Conservation (phyloP, 805 yeast genomes). For the Metschnikowia arizonensis region DNA sequence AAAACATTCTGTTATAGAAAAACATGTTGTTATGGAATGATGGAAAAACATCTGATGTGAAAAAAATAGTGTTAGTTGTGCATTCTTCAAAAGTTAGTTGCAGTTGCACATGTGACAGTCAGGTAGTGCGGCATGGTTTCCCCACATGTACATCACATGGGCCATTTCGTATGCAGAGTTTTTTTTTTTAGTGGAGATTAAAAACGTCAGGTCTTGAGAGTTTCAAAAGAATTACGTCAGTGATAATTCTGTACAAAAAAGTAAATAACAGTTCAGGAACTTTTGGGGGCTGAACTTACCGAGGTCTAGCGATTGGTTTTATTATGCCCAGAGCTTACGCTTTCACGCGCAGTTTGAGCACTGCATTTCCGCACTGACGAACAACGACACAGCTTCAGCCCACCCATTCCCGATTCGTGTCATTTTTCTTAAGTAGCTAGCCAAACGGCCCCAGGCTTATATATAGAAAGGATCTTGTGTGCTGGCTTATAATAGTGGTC, state of each 20-base stretch:
- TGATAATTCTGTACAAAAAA: neutral
- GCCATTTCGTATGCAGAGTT: neutral
- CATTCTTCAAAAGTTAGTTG: neutral
- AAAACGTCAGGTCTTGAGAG: no score
- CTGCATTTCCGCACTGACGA: constrained; percentile 5
- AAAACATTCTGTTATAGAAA: no score
- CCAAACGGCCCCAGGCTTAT: neutral
- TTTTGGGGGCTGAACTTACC: neutral
- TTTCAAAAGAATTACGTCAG: neutral
- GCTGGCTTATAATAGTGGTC: neutral
- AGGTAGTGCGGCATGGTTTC: neutral
- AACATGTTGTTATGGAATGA: no score
- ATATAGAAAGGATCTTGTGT: neutral
- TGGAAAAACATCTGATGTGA: neutral
- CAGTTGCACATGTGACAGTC: constrained; percentile 1
- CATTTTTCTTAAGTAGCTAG: neutral
- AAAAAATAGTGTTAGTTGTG: neutral
- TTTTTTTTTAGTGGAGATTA: neutral
- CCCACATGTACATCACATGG: constrained; percentile 3
- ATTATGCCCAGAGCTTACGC: constrained; percentile 2
- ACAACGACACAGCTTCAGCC: neutral
- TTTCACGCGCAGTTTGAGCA: constrained; percentile 4
- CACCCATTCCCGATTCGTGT: neutral
- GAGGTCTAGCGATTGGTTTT: neutral
- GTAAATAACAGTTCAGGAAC: neutral